Conservation (phyloP, 768 basidiomycete species). For the Leccinum barrowsii region DNA sequence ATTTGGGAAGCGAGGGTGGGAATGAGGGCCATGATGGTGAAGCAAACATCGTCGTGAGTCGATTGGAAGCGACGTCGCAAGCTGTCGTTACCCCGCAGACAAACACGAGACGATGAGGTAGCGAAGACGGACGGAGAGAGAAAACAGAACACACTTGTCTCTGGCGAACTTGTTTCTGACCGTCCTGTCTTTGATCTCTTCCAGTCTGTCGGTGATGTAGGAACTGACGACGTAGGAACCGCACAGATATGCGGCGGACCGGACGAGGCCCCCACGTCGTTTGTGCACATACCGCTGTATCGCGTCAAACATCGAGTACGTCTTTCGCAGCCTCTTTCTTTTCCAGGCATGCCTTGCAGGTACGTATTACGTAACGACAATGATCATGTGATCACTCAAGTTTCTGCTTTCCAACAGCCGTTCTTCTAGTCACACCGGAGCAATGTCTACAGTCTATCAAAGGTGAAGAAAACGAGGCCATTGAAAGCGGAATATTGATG, state of each 20-base stretch:
- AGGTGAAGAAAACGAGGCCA: no score
- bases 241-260: slow-evolving; percentile 51
- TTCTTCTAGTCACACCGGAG: no score
- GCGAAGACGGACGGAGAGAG: not conserved
- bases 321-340: not conserved
- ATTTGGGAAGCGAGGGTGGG: slow-evolving; percentile 65
- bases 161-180: slow-evolving; percentile 58
- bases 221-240: slow-evolving; percentile 59
- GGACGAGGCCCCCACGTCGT: slow-evolving; percentile 43
- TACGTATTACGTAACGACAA: slow-evolving; percentile 8
- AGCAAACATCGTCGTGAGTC: slow-evolving; percentile 74
- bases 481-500: no score
- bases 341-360: not conserved
- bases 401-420: no score
- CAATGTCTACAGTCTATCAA: no score
- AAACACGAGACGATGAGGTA: slow-evolving; percentile 2
- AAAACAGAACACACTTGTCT: slow-evolving; percentile 42
- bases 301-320: slow-evolving; percentile 38
- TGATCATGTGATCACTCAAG: not conserved
- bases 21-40: slow-evolving; percentile 67
- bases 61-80: slow-evolving; percentile 70
- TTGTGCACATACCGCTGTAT: slow-evolving; percentile 48
- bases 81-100: slow-evolving; percentile 34
- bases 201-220: slow-evolving; percentile 59
- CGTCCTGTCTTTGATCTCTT: slow-evolving; percentile 62